Evolutionary conservation across 164 flowering plant genomes (phyloP).

Genomic region (Piper betle): DNA sequence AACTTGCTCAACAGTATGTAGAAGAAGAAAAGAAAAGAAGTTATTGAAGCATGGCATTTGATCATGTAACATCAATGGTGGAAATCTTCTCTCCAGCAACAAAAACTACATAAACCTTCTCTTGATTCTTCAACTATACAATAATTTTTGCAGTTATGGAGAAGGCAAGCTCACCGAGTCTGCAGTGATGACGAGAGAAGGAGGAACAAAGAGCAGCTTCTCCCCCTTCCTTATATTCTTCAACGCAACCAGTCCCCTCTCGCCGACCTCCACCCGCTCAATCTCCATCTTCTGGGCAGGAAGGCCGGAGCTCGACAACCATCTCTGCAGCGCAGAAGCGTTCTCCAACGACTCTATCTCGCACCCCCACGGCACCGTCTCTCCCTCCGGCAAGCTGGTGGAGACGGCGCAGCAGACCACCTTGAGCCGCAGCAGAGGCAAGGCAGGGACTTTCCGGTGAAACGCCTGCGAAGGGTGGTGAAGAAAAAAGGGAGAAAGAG

Average conservation of each 20-base stretch:
- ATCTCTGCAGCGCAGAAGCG: constrained; percentile 54
- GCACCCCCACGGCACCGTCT: constrained; percentile 71
- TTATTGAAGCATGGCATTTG: no score
- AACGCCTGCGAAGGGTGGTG: not conserved
- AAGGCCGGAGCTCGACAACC: constrained; percentile 65
- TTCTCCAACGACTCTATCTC: constrained; percentile 76
- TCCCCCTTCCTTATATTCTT: constrained; percentile 83
- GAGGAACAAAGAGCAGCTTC: constrained; percentile 90
- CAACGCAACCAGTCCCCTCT: constrained; percentile 80
- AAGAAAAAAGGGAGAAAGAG: not conserved
- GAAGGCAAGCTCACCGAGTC: constrained; percentile 40
- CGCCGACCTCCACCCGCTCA: constrained; percentile 67
- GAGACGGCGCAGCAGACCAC: not conserved
- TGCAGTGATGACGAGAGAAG: constrained; percentile 59
- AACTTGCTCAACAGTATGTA: no score
- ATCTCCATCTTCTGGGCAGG: constrained; percentile 84
- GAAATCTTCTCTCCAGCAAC: no score
- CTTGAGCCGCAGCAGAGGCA: not conserved
- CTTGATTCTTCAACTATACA: no score
- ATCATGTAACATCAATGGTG: no score
- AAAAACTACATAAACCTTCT: no score
- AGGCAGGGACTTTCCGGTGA: not conserved
- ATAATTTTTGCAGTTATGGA: not conserved
- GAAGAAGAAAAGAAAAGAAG: no score
- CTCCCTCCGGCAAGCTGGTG: not conserved